Base-by-base conservation (phyloP, 768 basidiomycete species). In the Russula griseocarnosa region DNA sequence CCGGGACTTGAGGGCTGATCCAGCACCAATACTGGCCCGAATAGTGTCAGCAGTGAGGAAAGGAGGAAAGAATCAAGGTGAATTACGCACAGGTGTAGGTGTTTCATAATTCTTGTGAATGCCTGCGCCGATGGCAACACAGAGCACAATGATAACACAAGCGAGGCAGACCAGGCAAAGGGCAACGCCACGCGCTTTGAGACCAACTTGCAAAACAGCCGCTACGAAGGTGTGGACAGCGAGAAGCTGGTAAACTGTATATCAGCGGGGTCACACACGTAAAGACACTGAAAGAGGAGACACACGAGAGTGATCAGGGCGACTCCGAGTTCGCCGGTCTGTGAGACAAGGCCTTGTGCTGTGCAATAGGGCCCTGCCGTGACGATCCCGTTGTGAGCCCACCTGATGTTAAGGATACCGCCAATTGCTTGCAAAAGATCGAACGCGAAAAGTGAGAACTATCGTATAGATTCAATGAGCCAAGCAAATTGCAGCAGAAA, bases 271-370 rank as follows among this genome's bases (percentile, higher is more conserved):
- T 5, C 56, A 11, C 34, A n/a, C n/a, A 26, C 6, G 9, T 3
- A 24, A 38, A 38, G 34, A 11, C 13, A 9, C 1, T 13, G 20
- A 6, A 49, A 20, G 9, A 2, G 28, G 51, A 28, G 16, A 67
- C 73, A 67, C 63, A 79, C 79, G 13, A 80, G 70, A 30, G 77
- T 80, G 4, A 74, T 74, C 51, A 80, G 73, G 4, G 77, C 78
- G 6, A 75, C 77, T 28, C 73, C 75, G 6, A 77, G 74, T 58
- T 80, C 79, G 16, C 80, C 78, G 0, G 77, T 55, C 60, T 79
- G 76, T 61, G 77, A 74, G 6, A 79, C 65, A 44, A 75, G 69
- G n/a, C 76, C 76, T 70, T 79, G 78, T 3, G 76, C 72, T 11
- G 72, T 70, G 63, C 78, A 79, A 58, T 72, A 78, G 0, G 52